Conservation (phyloP, 2,329 filamentous ascomycete species). For the Penicillium sp. region DNA sequence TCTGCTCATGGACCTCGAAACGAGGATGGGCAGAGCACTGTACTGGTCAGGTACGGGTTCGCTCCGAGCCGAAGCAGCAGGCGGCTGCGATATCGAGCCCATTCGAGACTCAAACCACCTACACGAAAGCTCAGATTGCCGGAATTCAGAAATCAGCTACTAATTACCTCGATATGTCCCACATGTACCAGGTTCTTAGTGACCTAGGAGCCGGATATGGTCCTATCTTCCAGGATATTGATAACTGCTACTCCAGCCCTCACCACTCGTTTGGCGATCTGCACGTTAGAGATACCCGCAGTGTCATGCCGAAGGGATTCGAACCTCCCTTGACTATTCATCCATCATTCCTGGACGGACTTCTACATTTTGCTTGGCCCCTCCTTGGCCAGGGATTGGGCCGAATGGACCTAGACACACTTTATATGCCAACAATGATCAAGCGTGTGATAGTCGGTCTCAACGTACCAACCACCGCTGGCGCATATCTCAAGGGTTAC, state of each 20-base stretch:
- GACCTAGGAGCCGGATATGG: constrained; percentile 54
- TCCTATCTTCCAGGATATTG: constrained; percentile 53
- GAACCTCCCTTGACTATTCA: constrained; percentile 50
- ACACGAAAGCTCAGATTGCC: constrained; percentile 13
- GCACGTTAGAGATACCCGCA: constrained; percentile 46
- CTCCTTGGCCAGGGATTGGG: constrained; percentile 35
- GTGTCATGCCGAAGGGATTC: constrained; percentile 48
- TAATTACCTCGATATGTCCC: constrained; percentile 32
- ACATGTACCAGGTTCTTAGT: constrained; percentile 51
- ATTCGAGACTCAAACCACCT: constrained; percentile 12
- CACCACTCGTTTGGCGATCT: constrained; percentile 33
- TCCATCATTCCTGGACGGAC: constrained; percentile 49
- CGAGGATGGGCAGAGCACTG: constrained; percentile 32
- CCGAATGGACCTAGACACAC: constrained; percentile 29
- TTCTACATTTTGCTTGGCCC: constrained; percentile 33
- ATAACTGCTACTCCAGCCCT: constrained; percentile 46
- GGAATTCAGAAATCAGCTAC: constrained; percentile 13
- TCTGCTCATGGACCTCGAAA: constrained; percentile 27
- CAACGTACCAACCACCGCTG: constrained; percentile 16
- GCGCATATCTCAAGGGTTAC: constrained; percentile 23
- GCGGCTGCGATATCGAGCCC: constrained; percentile 18
- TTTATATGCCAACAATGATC: constrained; percentile 39
- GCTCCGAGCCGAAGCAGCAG: constrained; percentile 19
- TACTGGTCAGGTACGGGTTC: constrained; percentile 28
- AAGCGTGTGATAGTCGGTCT: constrained; percentile 27